A percentile compares a stretch with the other conserved stretches of the same genome.
Evolutionary conservation across 306 rosid genomes (phyloP).

Genomic region (Castanopsis chinensis): DNA sequence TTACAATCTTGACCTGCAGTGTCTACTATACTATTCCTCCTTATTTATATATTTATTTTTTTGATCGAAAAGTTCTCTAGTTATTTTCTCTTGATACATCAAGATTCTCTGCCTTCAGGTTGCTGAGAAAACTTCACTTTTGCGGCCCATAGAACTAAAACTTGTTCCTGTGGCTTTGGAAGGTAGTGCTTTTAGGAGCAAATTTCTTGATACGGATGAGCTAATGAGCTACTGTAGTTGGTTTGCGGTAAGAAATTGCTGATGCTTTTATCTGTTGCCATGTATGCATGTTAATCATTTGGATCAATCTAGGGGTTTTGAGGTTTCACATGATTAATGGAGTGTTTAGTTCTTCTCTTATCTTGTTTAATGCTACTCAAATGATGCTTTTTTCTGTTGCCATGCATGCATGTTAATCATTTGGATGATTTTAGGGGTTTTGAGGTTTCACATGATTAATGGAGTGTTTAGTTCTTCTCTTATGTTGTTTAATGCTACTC

Average conservation of each 20-base stretch:
- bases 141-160: slow-evolving; percentile 87
- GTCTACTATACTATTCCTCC: not conserved
- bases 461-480: not conserved
- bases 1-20: not conserved
- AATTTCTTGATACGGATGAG: slow-evolving; percentile 87
- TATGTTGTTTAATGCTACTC: not conserved
- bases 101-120: slow-evolving; percentile 56
- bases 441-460: not conserved
- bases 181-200: slow-evolving; percentile 84
- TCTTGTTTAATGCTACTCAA: not conserved
- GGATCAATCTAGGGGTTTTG: not conserved
- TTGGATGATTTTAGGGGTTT: not conserved
- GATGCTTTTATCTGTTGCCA: not conserved
- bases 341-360: not conserved
- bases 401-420: not conserved
- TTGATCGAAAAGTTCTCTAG: slow-evolving; percentile 7
- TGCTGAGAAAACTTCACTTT: slow-evolving; percentile 83
- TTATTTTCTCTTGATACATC: slow-evolving; percentile 7
- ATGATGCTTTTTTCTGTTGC: not conserved
- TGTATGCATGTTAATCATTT: not conserved
- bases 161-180: slow-evolving; percentile 93
- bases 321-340: not conserved
- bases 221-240: slow-evolving; percentile 78
- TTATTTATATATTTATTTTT: not conserved
- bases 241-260: slow-evolving; percentile 70